A percentile compares a stretch with the other conserved stretches of the same genome.
Conservation (phyloP, 2,329 filamentous ascomycete genomes). For the Colletotrichum costaricense region DNA sequence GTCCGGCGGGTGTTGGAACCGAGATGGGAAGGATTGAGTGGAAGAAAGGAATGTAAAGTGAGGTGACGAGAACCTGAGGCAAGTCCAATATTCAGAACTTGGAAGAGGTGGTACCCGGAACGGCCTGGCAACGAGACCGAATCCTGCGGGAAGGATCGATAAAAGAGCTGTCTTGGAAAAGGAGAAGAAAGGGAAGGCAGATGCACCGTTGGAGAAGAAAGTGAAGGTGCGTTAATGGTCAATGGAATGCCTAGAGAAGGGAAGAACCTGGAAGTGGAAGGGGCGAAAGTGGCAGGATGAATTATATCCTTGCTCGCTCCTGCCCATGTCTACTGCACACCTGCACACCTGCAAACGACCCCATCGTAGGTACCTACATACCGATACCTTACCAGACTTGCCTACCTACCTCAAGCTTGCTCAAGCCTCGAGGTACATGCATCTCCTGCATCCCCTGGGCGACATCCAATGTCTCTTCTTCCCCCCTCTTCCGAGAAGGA, state of each 20-base stretch:
- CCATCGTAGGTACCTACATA: too few species aligned
- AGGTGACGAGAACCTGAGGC: background rate
- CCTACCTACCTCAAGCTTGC: too few species aligned
- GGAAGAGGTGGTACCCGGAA: background rate
- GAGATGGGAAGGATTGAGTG: background rate
- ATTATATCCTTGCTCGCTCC: constrained; percentile 2
- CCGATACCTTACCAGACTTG: background rate
- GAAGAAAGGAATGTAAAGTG: background rate
- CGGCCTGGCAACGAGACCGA: background rate
- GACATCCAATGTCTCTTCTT: background rate
- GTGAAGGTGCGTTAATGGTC: background rate
- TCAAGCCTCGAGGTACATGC: background rate
- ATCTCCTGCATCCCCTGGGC: background rate
- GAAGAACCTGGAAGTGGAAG: constrained; percentile 2
- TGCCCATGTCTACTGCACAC: background rate
- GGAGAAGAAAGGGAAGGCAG: background rate
- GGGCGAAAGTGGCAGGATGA: constrained; percentile 10
- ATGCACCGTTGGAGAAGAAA: constrained; percentile 3
- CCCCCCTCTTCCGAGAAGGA: background rate
- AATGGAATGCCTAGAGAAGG: background rate
- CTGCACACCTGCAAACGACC: background rate
- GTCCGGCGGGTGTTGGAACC: background rate
- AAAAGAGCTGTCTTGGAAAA: constrained; percentile 1
- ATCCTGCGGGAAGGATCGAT: background rate
- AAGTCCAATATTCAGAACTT: background rate